Evolutionary conservation across 2,329 filamentous ascomycete species (phyloP).

Genomic region (Aureobasidium sp.): DNA sequence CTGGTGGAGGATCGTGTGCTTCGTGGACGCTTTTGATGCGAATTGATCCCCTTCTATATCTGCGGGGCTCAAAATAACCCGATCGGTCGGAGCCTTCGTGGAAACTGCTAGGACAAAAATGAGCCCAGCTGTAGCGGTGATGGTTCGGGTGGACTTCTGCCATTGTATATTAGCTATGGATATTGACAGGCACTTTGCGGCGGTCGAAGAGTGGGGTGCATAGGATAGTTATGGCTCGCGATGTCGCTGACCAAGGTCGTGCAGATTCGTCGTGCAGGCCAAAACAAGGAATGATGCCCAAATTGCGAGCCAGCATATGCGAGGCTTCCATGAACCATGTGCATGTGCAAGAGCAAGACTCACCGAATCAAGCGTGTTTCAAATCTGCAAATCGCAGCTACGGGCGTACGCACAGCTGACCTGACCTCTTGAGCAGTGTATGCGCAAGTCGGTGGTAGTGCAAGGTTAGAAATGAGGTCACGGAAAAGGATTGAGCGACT

Average conservation of each 20-base stretch:
- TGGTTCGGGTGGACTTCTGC: not conserved
- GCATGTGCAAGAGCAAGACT: constrained; percentile 1
- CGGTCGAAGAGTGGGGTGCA: not conserved
- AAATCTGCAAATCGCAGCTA: not conserved
- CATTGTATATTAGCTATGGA: constrained; percentile 4
- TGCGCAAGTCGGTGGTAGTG: not conserved
- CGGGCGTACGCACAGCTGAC: constrained; percentile 1
- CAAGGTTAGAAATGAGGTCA: constrained; percentile 9
- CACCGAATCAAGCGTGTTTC: constrained; percentile 10
- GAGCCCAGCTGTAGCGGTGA: constrained; percentile 1
- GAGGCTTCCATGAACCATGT: not conserved
- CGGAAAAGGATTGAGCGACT: not conserved
- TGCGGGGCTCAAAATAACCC: constrained; percentile 13
- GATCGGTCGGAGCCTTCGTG: not conserved
- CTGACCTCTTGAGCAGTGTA: constrained; percentile 1
- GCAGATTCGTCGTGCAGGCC: not conserved
- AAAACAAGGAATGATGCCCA: constrained; percentile 12
- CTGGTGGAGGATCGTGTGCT: not conserved
- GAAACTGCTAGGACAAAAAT: not conserved
- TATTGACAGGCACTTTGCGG: not conserved
- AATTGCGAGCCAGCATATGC: not conserved
- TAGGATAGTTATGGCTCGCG: not conserved
- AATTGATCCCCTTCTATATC: constrained; percentile 8
- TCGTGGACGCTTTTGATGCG: constrained; percentile 14
- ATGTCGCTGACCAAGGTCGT: not conserved